Percentiles rank a stretch among this genome's conserved stretches.
Evolutionary conservation across 1,284 basidiomycete genomes (phyloP).

Genomic region (Ganoderma sp.): DNA sequence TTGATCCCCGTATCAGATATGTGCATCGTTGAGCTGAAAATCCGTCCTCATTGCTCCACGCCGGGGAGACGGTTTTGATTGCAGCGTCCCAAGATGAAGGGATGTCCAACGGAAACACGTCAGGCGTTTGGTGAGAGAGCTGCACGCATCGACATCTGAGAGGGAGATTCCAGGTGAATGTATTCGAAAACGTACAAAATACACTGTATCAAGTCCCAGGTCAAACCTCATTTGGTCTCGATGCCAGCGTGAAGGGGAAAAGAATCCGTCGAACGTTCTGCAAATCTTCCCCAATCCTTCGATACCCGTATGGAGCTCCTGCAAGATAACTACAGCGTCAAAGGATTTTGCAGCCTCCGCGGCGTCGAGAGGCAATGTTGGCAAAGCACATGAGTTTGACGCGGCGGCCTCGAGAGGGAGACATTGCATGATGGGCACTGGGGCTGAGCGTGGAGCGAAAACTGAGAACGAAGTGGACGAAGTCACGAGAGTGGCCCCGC

Average conservation of each 20-base stretch:
- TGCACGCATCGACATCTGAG: constrained; percentile 34
- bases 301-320: constrained; percentile 59
- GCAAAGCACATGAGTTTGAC: neutral
- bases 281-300: constrained; percentile 70
- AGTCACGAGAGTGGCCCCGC: constrained; percentile 53
- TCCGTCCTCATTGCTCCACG: neutral
- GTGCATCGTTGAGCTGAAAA: constrained; percentile 33
- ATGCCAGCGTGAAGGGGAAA: constrained; percentile 51
- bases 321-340: constrained; percentile 56
- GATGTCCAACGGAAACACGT: constrained; percentile 55
- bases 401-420: constrained; percentile 20
- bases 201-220: constrained; percentile 57
- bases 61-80: constrained; percentile 37
- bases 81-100: constrained; percentile 66
- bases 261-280: constrained; percentile 63
- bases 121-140: constrained; percentile 49
- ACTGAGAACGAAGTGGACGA: constrained; percentile 52
- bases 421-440: constrained; percentile 61
- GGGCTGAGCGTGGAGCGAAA: constrained; percentile 71
- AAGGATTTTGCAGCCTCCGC: constrained; percentile 18
- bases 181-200: constrained; percentile 53
- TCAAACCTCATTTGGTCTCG: constrained; percentile 34
- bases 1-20: constrained; percentile 81
- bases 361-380: constrained; percentile 25
- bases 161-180: neutral